phyloP scores from a whole-genome alignment of 768 basidiomycete genomes.

The Rhodotorula toruloides region DNA sequence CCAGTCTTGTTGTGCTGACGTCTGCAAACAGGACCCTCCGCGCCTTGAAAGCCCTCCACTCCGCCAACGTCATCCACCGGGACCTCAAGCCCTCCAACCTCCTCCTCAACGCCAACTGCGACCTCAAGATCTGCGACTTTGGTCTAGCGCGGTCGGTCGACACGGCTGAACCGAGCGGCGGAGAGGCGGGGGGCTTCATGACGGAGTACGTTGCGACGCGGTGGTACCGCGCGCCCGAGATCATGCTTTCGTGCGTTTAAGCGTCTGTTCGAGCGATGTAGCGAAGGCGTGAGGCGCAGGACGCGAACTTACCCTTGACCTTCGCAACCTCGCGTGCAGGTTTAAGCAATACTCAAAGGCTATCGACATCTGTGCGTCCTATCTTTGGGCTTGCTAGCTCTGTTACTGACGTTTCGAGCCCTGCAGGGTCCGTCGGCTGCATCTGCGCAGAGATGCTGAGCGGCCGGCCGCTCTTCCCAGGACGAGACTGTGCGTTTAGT shows the following conservation, averaged over 20 bases:
- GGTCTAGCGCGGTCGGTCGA: conserved; percentile 62
- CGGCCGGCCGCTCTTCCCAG: conserved; percentile 89
- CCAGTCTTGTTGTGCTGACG: neutral
- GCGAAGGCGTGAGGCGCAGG: neutral
- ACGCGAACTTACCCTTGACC: conserved; percentile 1
- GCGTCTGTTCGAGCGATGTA: no score
- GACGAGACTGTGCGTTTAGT: conserved; percentile 60
- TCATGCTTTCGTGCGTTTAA: conserved; percentile 49
- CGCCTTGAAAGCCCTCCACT: conserved; percentile 89
- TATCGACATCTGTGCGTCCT: conserved; percentile 47
- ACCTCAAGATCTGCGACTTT: conserved; percentile 56
- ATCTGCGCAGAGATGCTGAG: conserved; percentile 85
- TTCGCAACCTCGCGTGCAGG: conserved; percentile 6
- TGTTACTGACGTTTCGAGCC: neutral
- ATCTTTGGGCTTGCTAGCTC: conserved; percentile 34
- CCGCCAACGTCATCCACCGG: conserved; percentile 68
- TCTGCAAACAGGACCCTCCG: conserved; percentile 61
- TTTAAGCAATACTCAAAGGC: conserved; percentile 54
- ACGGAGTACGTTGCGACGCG: conserved; percentile 79
- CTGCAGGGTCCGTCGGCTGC: conserved; percentile 65
- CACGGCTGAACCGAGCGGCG: conserved; percentile 45
- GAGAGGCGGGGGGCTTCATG: conserved; percentile 47
- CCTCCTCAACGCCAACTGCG: conserved; percentile 67
- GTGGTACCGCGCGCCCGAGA: conserved; percentile 58
- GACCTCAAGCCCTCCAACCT: conserved; percentile 96